A percentile compares a stretch with the other conserved stretches of the same genome.
These are phyloP conservation scores for Calonectria montana DNA, from an alignment of 2,329 filamentous ascomycete species.

Conservation along the genomic window DNA sequence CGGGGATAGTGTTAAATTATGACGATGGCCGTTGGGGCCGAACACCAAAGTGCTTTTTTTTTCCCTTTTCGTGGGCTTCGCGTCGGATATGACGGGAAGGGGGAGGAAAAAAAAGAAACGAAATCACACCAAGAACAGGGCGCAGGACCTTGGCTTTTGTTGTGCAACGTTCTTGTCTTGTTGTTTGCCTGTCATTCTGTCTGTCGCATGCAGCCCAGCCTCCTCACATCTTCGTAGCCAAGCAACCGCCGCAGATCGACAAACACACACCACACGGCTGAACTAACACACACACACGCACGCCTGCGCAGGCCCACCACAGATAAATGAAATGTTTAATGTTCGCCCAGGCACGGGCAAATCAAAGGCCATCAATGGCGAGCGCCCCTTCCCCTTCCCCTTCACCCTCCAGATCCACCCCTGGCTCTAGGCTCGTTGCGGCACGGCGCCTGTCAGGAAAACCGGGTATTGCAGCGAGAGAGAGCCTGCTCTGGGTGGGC, in stretches of 20 bases:
- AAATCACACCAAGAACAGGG: background rate
- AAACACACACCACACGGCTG: background rate
- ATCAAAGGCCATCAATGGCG: background rate
- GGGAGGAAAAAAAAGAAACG: background rate
- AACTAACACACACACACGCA: background rate
- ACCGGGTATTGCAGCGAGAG: background rate
- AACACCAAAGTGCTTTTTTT: background rate
- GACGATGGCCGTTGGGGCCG: background rate
- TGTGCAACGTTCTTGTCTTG: background rate
- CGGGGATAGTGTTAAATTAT: background rate
- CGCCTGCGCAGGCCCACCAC: background rate
- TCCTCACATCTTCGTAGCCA: too few relatives aligned
- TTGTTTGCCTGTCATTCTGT: too few relatives aligned
- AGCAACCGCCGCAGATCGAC: background rate
- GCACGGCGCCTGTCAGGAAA: background rate
- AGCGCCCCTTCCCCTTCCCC: background rate
- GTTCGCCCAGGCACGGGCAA: constrained; percentile 5
- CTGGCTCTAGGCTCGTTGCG: background rate
- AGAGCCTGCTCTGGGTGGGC: background rate
- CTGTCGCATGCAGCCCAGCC: too few relatives aligned
- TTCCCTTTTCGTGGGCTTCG: background rate
- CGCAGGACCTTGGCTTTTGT: background rate
- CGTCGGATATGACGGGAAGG: background rate
- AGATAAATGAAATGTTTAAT: constrained; percentile 21
- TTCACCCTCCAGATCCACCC: background rate